Evolutionary conservation across 2,329 filamentous ascomycete species (phyloP), one percentile per base, ranked within the genome.

Genomic region (Ophiosphaerella korrae): DNA sequence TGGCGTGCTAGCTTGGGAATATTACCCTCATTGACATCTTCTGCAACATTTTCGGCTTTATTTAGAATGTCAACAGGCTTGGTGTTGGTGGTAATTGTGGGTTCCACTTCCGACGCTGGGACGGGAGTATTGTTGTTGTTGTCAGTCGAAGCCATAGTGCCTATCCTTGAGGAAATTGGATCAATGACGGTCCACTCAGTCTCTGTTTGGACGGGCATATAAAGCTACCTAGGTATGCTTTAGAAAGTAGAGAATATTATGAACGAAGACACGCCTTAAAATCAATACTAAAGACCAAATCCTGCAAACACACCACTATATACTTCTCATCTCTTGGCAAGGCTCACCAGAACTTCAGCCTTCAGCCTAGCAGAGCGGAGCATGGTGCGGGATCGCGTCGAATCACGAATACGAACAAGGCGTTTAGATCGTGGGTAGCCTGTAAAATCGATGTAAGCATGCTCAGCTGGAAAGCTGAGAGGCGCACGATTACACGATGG

Each of bases 121-220:
- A 42, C 37, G 42, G 38, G 23, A 39, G 43, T 34, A 7, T 47
- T 24, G 41, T 45, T 45, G 38, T 47, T 24, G 41, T 45, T 45
- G 38, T 45, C 33, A 11, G 54, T 26, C 42, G 55, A 50, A 37
- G 42, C 40, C 32, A 50, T 38, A 47, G 47, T 41, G 12, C 12
- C 7, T 21, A 38, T 42, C 5, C n/a, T 44, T 26, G 32, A 37
- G 31, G 36, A 11, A 18, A 26, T 50, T 34, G 43, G 50, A 36
- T 54, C 45, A 35, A 66, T 49, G 39, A 58, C 14, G 32, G 58
- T 56, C 61, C 59, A 66, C 50, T 60, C 57, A 36, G 57, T 48
- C 3, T 61, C 59, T n/a, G 44, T 50, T 9, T 48, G 33, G n/a
- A 53, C 50, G 55, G 46, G 60, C 60, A 65, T 65, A 44, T 53